Evolutionary conservation across 176 grass and related monocot genomes (phyloP).

Genomic region (Aegilops longissima): DNA sequence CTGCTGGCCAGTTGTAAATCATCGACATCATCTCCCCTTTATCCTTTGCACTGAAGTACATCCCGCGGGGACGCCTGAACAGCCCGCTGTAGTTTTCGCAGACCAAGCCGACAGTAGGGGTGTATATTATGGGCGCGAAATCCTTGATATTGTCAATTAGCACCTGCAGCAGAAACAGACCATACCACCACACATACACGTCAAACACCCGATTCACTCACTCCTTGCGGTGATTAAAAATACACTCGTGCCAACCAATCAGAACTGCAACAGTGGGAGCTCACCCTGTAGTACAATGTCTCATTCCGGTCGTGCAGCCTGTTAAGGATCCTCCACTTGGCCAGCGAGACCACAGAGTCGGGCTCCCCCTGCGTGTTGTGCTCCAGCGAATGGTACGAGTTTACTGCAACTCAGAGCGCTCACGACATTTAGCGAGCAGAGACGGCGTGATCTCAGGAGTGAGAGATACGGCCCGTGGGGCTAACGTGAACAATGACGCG

Average conservation of each 20-base stretch:
- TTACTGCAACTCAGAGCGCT: slow-evolving; percentile 44
- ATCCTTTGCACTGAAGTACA: slow-evolving; percentile 98
- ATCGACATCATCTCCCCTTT: slow-evolving; percentile 99
- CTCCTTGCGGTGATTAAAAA: neutral
- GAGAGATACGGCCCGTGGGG: neutral
- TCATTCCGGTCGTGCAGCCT: slow-evolving; percentile 94
- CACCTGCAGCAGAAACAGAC: slow-evolving; percentile 52
- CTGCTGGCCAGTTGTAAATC: slow-evolving; percentile 97
- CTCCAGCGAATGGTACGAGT: slow-evolving; percentile 85
- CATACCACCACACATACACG: neutral
- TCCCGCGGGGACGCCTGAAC: slow-evolving; percentile 87
- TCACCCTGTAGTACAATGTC: slow-evolving; percentile 96
- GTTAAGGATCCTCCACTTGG: slow-evolving; percentile 99
- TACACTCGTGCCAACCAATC: neutral
- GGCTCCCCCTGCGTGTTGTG: slow-evolving; percentile 79
- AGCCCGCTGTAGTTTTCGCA: slow-evolving; percentile 94
- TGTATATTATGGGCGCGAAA: slow-evolving; percentile 97
- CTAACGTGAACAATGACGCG: neutral
- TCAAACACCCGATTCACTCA: neutral
- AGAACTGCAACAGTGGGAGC: slow-evolving; percentile 1
- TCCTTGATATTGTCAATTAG: slow-evolving; percentile 99
- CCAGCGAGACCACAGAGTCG: slow-evolving; percentile 58
- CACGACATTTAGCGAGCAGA: slow-evolving; percentile 14
- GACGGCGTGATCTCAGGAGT: neutral
- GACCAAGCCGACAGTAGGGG: slow-evolving; percentile 89